Base-by-base conservation (phyloP, 345 rosid genomes). In the Ceriops decandra region DNA sequence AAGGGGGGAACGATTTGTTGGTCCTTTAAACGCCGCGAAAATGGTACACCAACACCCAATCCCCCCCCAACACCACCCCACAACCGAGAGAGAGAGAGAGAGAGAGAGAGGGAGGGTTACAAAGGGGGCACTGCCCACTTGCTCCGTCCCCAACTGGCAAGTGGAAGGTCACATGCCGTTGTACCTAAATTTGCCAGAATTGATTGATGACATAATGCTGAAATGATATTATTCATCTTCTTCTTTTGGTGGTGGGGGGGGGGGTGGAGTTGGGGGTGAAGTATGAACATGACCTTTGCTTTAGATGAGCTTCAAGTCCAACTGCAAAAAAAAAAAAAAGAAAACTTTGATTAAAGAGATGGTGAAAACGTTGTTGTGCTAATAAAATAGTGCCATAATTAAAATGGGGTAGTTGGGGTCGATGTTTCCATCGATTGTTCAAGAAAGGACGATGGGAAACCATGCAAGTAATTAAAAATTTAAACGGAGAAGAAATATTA, bases 91-190 rank as follows among this genome's bases (percentile, higher is more conserved):
- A 24, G 26, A 24, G 26, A 24, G 26, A 24, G 26, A 24, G 1
- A 24, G 26, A 24, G 0, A 22, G 24, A 22, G 36, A 1, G n/a
- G n/a, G 36, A 7, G 6, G 4, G 36, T 1, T 7, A 7, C 0
- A 33, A 33, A 22, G 8, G 35, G 33, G 33, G 6, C 35, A 0
- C 7, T 7, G 49, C 5, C 49, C 49, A 42, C 49, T 15, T 42
- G 49, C 17, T 42, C 16, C 16, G 17, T 15, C 16, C 49, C 49
- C 2, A 20, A 10, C 1, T 7, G 28, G 67, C 36, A 59, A 79
- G 82, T 74, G 54, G 72, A 63, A 22, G 30, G 81, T 79, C 80
- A 76, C 66, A 17, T 66, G 79, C 74, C 72, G 69, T 63, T 79
- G 78, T 67, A 80, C 85, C 85, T 79, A 77, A 77, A 74, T 52